Evolutionary conservation across 2,329 filamentous ascomycete species (phyloP), one percentile per base, ranked within the genome.

Genomic region (Sporothrix phasma): DNA sequence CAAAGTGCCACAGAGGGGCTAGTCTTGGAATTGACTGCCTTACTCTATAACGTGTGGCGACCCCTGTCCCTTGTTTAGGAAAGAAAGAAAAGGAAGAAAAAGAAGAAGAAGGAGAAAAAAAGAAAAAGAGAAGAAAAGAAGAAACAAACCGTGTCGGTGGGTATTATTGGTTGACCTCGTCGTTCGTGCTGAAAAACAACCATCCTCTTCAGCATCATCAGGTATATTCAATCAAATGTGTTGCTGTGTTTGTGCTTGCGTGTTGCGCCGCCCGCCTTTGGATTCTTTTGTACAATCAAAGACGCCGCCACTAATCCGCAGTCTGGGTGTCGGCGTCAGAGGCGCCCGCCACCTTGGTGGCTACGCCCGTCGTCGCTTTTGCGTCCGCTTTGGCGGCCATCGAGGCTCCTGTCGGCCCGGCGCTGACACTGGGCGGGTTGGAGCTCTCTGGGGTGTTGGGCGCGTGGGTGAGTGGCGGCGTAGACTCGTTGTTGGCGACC

Each of bases 391-490:
- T 60, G 6, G 41, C 54, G 8, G 45, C 63, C 26, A 54, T 37
- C n/a, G 62, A 24, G 5, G 41, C 56, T 65, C 77, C 79, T 15
- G 77, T 73, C 59, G 83, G 81, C 70, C 84, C 86, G 43, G 79
- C 79, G 67, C 80, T 84, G 2, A 84, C 83, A 73, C 86, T 89
- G 4, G 86, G 83, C 2, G 86, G 79, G 66, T 82, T 85, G 72
- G 79, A 86, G 72, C 84, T 89, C 69, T 86, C 84, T 1, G 86
- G 86, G 67, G 85, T 89, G 71, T 88, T 88, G 45, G 84, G 83
- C 69, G 87, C 87, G 69, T 82, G 87, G 1, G 86, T 88, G 62
- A 90, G 79, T 24, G 81, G 80, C 1, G 88, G 88, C 0, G 87
- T 88, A 8, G 85, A 81, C 75, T 76, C 74, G 71, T 77, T 74